A percentile compares a stretch with the other conserved stretches of the same genome.
phyloP scores from a whole-genome alignment of 1,139 yeast genomes.

The Chernovozyma sophiae-reginae region DNA sequence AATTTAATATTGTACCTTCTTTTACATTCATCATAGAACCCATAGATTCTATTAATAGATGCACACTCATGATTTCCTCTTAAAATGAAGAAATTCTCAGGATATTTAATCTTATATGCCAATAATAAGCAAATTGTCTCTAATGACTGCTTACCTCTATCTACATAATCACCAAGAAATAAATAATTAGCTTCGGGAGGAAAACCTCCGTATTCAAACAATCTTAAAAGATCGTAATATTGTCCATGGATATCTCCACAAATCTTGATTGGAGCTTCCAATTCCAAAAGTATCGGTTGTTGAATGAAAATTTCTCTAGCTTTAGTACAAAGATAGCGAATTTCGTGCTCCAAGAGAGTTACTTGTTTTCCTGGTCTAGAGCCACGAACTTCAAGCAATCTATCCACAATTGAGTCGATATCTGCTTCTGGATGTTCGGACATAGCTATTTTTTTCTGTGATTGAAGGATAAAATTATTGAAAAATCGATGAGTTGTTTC shows the following conservation, averaged over 20 bases:
- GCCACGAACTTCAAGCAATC: slow-evolving; percentile 95
- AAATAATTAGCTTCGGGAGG: slow-evolving; percentile 98
- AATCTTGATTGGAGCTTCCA: slow-evolving; percentile 95
- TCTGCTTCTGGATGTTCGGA: slow-evolving; percentile 83
- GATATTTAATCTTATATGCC: slow-evolving; percentile 95
- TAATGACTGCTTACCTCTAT: slow-evolving; percentile 94
- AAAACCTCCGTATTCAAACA: slow-evolving; percentile 96
- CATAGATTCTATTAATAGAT: slow-evolving; percentile 92
- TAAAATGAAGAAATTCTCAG: slow-evolving; percentile 90
- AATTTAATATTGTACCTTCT: slow-evolving; percentile 95
- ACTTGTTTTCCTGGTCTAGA: slow-evolving; percentile 98
- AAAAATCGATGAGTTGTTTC: too few species aligned
- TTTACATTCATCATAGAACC: slow-evolving; percentile 95
- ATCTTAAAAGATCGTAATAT: slow-evolving; percentile 89
- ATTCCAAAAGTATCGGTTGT: slow-evolving; percentile 91
- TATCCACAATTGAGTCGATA: slow-evolving; percentile 93
- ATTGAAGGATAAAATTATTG: too few species aligned
- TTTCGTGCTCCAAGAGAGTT: slow-evolving; percentile 88
- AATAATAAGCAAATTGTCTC: slow-evolving; percentile 90
- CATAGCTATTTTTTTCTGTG: slow-evolving; percentile 14
- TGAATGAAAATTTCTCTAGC: slow-evolving; percentile 97
- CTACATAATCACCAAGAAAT: slow-evolving; percentile 95
- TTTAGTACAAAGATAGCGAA: slow-evolving; percentile 91
- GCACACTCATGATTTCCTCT: slow-evolving; percentile 99
- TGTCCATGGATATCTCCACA: slow-evolving; percentile 98